Evolutionary conservation across 2,329 filamentous ascomycete genomes (phyloP).

Genomic region (Arachnomyces sp.): DNA sequence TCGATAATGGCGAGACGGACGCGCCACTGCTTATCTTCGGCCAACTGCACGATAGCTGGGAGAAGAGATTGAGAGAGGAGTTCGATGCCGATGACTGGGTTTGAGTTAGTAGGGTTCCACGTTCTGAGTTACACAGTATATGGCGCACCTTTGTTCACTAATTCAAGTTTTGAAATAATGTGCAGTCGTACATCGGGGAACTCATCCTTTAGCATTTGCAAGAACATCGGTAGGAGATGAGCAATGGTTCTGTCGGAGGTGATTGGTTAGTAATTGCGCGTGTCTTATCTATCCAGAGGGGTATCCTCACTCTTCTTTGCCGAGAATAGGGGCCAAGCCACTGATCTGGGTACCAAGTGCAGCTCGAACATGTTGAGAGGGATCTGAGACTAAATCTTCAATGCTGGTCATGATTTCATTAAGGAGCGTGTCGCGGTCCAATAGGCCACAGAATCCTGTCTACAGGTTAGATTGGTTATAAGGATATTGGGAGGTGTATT

Average conservation of each 20-base stretch:
- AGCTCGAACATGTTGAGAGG: conserved; percentile 91
- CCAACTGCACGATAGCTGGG: conserved; percentile 91
- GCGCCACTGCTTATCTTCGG: conserved; percentile 98
- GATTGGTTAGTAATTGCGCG: not conserved
- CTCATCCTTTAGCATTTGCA: conserved; percentile 99
- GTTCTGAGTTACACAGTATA: not conserved
- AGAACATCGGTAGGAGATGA: conserved; percentile 95
- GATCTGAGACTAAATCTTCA: conserved; percentile 91
- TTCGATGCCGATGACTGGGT: conserved; percentile 87
- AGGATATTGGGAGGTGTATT: conserved; percentile 8
- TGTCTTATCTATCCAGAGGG: conserved; percentile 1
- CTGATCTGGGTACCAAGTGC: conserved; percentile 95
- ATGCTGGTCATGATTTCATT: conserved; percentile 95
- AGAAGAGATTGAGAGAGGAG: conserved; percentile 92
- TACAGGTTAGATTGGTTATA: not conserved
- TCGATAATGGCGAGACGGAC: conserved; percentile 97
- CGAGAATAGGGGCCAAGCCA: conserved; percentile 88
- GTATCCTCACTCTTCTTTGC: conserved; percentile 78
- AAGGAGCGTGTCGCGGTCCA: conserved; percentile 79
- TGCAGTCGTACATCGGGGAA: conserved; percentile 96
- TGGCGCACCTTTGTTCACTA: conserved; percentile 79
- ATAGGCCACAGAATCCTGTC: conserved; percentile 77
- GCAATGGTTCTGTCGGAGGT: conserved; percentile 66
- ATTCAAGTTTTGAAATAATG: conserved; percentile 98
- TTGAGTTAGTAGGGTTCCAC: conserved; percentile 15